Conservation (phyloP, 108 stramenopile species). For the Schizochytrium sp. region DNA sequence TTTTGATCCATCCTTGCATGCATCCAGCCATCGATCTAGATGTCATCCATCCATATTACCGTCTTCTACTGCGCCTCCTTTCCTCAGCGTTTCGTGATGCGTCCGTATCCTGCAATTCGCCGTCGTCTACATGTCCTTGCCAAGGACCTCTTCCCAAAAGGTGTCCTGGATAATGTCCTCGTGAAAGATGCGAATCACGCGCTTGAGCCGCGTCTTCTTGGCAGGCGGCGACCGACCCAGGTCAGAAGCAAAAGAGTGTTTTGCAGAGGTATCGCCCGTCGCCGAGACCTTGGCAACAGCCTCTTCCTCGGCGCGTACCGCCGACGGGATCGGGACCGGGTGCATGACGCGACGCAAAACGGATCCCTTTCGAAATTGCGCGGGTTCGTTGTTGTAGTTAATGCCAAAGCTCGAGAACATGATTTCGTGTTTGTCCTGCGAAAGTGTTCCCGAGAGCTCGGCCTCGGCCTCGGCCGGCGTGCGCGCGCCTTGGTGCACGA, state of each 20-base stretch:
- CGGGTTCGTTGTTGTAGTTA: constrained; percentile 38
- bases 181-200: neutral
- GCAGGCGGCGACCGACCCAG: neutral
- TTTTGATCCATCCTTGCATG: no score
- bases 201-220: neutral
- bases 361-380: constrained; percentile 31
- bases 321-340: neutral
- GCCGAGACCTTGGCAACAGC: neutral
- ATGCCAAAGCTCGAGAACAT: constrained; percentile 38
- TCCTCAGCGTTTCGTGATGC: no score
- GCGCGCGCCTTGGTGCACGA: constrained; percentile 18
- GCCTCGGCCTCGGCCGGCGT: constrained; percentile 29
- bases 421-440: constrained; percentile 41
- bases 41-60: no score
- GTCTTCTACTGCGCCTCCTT: no score
- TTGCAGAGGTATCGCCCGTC: neutral
- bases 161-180: constrained; percentile 2
- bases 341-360: neutral
- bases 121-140: no score
- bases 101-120: no score
- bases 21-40: no score
- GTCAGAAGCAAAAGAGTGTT: neutral
- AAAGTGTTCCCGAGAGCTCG: constrained; percentile 32
- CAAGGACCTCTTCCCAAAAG: neutral
- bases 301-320: neutral